Percentiles rank a stretch among this genome's conserved stretches.
Evolutionary conservation across 768 basidiomycete species (phyloP).

Genomic region (Leccinellum albellum): DNA sequence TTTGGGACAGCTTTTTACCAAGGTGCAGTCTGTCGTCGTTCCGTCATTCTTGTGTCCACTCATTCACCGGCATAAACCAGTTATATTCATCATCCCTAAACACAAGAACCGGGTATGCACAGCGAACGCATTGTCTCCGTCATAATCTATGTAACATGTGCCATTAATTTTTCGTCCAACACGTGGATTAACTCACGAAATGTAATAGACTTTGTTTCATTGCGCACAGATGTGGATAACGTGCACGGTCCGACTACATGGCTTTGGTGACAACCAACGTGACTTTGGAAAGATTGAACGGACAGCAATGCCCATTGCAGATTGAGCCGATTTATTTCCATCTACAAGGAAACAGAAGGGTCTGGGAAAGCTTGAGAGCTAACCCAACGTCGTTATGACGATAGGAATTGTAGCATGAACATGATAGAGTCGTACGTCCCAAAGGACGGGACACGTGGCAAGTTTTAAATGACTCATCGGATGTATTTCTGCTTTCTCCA

Average conservation of each 20-base stretch:
- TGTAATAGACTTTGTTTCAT: background rate
- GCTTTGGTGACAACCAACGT: constrained; percentile 8
- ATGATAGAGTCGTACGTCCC: too few relatives aligned
- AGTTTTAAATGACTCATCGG: too few relatives aligned
- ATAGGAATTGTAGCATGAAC: too few relatives aligned
- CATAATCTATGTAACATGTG: background rate
- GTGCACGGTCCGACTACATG: constrained; percentile 8
- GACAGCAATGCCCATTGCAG: background rate
- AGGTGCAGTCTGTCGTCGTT: background rate
- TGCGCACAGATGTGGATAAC: constrained; percentile 1
- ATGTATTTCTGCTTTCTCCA: too few relatives aligned
- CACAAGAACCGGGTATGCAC: background rate
- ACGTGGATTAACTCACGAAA: background rate
- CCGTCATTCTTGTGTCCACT: background rate
- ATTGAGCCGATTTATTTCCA: background rate
- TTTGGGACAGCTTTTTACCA: background rate
- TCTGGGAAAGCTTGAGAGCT: too few relatives aligned
- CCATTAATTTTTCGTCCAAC: background rate
- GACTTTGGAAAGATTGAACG: constrained; percentile 1
- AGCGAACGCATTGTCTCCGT: constrained; percentile 1
- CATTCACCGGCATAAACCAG: background rate
- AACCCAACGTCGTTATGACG: too few relatives aligned
- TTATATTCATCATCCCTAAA: background rate
- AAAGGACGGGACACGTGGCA: too few relatives aligned
- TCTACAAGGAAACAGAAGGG: too few relatives aligned